Percentiles rank a stretch among this genome's conserved stretches.
Conservation (phyloP, 2,329 filamentous ascomycete genomes). For the Aspergillus sp. region DNA sequence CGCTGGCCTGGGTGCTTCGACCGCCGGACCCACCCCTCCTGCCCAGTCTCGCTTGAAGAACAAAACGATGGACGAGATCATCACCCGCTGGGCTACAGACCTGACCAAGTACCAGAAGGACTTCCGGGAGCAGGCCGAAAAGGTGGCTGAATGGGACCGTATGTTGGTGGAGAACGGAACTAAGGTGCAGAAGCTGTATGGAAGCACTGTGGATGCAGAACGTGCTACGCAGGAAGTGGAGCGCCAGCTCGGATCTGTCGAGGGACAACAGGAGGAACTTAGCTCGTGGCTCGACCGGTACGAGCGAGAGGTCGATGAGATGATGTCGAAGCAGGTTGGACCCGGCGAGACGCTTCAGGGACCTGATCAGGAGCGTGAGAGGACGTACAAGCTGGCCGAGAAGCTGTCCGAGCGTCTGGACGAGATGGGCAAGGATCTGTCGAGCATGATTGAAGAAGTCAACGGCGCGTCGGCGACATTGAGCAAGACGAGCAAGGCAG, state of each 20-base stretch:
- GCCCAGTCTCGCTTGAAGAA: conserved; percentile 84
- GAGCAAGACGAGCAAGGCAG: conserved; percentile 80
- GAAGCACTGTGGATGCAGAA: conserved; percentile 88
- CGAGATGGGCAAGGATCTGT: conserved; percentile 86
- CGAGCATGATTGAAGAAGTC: conserved; percentile 97
- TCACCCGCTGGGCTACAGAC: conserved; percentile 93
- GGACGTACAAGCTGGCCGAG: conserved; percentile 93
- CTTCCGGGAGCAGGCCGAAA: conserved; percentile 82
- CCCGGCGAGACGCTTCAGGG: conserved; percentile 69
- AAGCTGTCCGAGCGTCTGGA: conserved; percentile 84
- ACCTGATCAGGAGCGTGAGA: conserved; percentile 90
- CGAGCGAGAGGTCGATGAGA: conserved; percentile 81
- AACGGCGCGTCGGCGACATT: conserved; percentile 85
- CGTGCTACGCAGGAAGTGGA: conserved; percentile 90
- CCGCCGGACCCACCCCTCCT: conserved; percentile 71
- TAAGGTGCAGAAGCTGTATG: conserved; percentile 89
- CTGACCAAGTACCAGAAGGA: conserved; percentile 94
- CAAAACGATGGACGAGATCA: conserved; percentile 98
- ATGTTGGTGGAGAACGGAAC: conserved; percentile 88
- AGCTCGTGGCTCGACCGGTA: conserved; percentile 84
- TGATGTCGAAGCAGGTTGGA: conserved; percentile 75
- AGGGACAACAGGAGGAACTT: conserved; percentile 87
- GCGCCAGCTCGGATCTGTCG: conserved; percentile 79
- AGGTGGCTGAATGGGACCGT: conserved; percentile 85
- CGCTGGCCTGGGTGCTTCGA: conserved; percentile 59